Conservation (phyloP, 345 rosid genomes). For the Raphanus raphanistrum region DNA sequence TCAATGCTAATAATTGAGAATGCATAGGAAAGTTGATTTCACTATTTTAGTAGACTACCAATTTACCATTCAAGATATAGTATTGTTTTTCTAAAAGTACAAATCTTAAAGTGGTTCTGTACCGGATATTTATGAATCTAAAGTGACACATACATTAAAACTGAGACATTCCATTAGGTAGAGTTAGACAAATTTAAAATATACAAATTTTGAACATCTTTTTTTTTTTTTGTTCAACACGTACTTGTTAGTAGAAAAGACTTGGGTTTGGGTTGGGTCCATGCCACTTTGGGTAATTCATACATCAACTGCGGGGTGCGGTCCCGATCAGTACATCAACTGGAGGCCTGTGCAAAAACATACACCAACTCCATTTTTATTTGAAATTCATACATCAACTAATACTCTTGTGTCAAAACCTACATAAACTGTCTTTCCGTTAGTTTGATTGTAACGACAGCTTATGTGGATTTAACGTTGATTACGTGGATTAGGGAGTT, state of each 20-base stretch:
- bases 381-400: too few relatives aligned
- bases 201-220: neutral
- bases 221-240: too few relatives aligned
- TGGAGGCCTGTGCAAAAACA: too few relatives aligned
- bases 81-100: neutral
- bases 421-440: too few relatives aligned
- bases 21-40: neutral
- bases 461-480: too few relatives aligned
- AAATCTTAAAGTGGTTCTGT: neutral
- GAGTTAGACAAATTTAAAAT: neutral
- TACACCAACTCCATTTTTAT: too few relatives aligned
- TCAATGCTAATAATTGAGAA: neutral
- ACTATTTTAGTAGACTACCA: neutral
- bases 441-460: too few relatives aligned
- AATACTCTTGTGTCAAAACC: too few relatives aligned
- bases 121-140: neutral
- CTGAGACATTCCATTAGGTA: neutral
- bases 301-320: too few relatives aligned
- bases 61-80: neutral
- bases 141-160: neutral
- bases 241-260: conserved; percentile 6
- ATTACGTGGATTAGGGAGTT: too few relatives aligned
- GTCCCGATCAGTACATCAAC: too few relatives aligned
- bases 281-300: conserved; percentile 34
- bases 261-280: conserved; percentile 4